phyloP scores from a whole-genome alignment of 495 filamentous ascomycete species.

The Cercophora scortea region DNA sequence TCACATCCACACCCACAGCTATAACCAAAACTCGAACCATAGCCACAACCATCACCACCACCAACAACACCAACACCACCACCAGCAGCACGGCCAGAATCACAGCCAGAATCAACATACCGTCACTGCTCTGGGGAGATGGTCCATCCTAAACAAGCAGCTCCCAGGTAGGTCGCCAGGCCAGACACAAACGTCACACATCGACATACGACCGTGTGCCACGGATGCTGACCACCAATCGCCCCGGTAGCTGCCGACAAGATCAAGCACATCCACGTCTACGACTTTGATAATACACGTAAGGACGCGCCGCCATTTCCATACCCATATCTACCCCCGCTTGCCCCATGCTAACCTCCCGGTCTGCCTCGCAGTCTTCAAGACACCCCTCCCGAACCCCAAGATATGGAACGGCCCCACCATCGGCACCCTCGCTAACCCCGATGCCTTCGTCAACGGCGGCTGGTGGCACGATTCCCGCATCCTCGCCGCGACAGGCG shows the following conservation, averaged over 20 bases:
- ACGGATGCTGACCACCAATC: constrained; percentile 8
- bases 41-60: too few species aligned
- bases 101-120: constrained; percentile 34
- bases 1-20: neutral
- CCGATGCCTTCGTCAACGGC: constrained; percentile 71
- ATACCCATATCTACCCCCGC: neutral
- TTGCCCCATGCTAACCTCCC: constrained; percentile 1
- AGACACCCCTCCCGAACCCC: constrained; percentile 79
- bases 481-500: constrained; percentile 79
- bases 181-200: neutral
- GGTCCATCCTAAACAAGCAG: constrained; percentile 68
- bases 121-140: constrained; percentile 66
- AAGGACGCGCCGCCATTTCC: constrained; percentile 22
- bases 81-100: constrained; percentile 12
- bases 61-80: constrained; percentile 6
- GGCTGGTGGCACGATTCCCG: constrained; percentile 96
- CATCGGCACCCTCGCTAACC: constrained; percentile 64
- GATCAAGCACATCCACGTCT: constrained; percentile 81
- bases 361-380: constrained; percentile 57
- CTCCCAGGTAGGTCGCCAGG: constrained; percentile 45
- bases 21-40: neutral
- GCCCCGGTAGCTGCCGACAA: constrained; percentile 45
- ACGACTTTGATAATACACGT: constrained; percentile 99
- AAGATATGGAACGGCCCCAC: constrained; percentile 78
- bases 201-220: neutral